Conservation (phyloP, 2,329 filamentous ascomycete genomes). For the Aspergillus brunneoviolaceus region DNA sequence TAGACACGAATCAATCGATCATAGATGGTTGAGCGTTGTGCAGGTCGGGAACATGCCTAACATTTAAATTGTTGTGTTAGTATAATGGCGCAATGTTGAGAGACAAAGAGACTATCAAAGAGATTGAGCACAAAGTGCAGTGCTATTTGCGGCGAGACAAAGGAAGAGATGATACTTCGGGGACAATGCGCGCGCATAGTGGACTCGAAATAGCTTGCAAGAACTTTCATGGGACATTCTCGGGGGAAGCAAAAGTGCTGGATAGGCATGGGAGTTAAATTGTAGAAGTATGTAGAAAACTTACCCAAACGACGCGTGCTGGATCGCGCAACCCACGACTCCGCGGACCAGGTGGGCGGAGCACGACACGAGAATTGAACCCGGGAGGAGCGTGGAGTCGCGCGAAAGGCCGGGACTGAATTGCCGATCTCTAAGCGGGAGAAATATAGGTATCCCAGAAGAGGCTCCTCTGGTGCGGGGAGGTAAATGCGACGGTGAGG, state of each 20-base stretch:
- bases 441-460: constrained; percentile 18
- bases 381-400: constrained; percentile 9
- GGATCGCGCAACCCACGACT: constrained; percentile 20
- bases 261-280: not conserved
- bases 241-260: not conserved
- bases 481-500: constrained; percentile 5
- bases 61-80: not conserved
- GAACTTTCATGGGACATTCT: not conserved
- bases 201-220: not conserved
- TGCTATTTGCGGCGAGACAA: not conserved
- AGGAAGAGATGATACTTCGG: not conserved
- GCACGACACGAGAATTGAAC: constrained; percentile 12
- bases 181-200: not conserved
- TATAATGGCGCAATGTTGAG: not conserved
- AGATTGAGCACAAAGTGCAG: not conserved
- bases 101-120: not conserved
- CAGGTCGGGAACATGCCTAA: constrained; percentile 2
- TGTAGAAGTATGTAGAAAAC: constrained; percentile 1
- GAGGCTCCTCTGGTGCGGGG: constrained; percentile 4
- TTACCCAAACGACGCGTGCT: constrained; percentile 25
- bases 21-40: constrained; percentile 14
- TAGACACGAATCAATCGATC: constrained; percentile 28
- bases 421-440: constrained; percentile 13
- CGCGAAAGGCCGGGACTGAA: constrained; percentile 3
- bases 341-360: constrained; percentile 8